A percentile compares a stretch with the other conserved stretches of the same genome.
These are phyloP conservation scores for Phanerodontia chrysosporium DNA, from an alignment of 768 basidiomycete species.

Conservation along the genomic window DNA sequence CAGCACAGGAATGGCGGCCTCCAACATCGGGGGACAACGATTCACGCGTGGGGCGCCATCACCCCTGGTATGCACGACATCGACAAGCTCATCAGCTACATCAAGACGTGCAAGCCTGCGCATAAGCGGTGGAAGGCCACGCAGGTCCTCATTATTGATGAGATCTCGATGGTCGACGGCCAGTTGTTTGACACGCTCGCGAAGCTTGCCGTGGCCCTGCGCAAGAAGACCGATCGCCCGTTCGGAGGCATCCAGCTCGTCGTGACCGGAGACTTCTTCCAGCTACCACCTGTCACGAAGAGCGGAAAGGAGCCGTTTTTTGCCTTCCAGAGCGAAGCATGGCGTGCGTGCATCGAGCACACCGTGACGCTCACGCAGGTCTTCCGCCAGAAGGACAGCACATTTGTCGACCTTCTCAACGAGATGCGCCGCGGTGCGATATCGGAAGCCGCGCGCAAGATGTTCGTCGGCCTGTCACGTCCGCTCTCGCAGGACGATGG, in stretches of 20 bases:
- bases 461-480: slow-evolving; percentile 46
- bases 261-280: slow-evolving; percentile 52
- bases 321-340: slow-evolving; percentile 59
- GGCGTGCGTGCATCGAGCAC: slow-evolving; percentile 52
- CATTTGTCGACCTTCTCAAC: slow-evolving; percentile 71
- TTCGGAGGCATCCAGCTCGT: slow-evolving; percentile 52
- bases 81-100: slow-evolving; percentile 44
- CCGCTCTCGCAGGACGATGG: slow-evolving; percentile 25
- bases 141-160: slow-evolving; percentile 61
- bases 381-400: slow-evolving; percentile 69
- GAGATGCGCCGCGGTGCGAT: slow-evolving; percentile 65
- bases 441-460: slow-evolving; percentile 38
- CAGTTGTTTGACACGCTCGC: slow-evolving; percentile 56
- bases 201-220: slow-evolving; percentile 44
- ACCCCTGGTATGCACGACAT: slow-evolving; percentile 45
- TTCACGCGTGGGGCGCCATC: slow-evolving; percentile 60
- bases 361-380: slow-evolving; percentile 69
- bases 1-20: slow-evolving; percentile 62
- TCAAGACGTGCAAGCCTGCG: slow-evolving; percentile 51
- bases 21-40: slow-evolving; percentile 67
- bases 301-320: slow-evolving; percentile 43
- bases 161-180: slow-evolving; percentile 73
- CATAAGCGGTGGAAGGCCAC: slow-evolving; percentile 53
- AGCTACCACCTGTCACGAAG: slow-evolving; percentile 56
- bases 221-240: slow-evolving; percentile 45